phyloP scores from a whole-genome alignment of 805 yeast genomes.

The Candida nonsorbophila region DNA sequence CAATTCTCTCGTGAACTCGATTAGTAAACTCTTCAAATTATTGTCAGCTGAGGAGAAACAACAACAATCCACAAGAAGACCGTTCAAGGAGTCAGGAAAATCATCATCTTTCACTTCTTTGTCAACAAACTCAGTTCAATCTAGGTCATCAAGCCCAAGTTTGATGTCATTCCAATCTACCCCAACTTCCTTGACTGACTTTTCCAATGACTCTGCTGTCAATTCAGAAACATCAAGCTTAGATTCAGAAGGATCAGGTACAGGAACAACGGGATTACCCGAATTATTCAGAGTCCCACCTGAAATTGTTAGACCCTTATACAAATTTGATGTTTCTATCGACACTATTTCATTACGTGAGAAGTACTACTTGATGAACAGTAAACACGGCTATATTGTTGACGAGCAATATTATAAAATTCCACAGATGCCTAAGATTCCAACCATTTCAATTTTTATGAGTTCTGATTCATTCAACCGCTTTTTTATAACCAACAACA shows the following conservation, averaged over 20 bases:
- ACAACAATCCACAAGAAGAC: not conserved
- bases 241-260: not conserved
- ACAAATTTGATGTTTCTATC: slow-evolving; percentile 40
- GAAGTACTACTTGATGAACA: slow-evolving; percentile 18
- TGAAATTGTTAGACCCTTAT: slow-evolving; percentile 40
- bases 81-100: slow-evolving; percentile 3
- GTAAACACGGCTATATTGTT: slow-evolving; percentile 4
- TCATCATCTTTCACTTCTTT: slow-evolving; percentile 33
- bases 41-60: slow-evolving; percentile 25
- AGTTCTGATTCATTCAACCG: slow-evolving; percentile 24
- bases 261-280: slow-evolving; percentile 19
- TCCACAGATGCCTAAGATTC: slow-evolving; percentile 21
- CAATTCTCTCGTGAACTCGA: slow-evolving; percentile 24
- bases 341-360: slow-evolving; percentile 37
- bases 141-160: slow-evolving; percentile 35
- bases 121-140: slow-evolving; percentile 23
- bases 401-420: slow-evolving; percentile 4
- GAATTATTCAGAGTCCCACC: slow-evolving; percentile 39
- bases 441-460: slow-evolving; percentile 25
- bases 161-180: slow-evolving; percentile 31
- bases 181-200: slow-evolving; percentile 31
- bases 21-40: slow-evolving; percentile 32
- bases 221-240: slow-evolving; percentile 9
- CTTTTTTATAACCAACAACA: slow-evolving; percentile 27
- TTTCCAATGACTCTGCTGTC: slow-evolving; percentile 25